Conservation (phyloP, 2,329 filamentous ascomycete species). For the Penicillium sp. region DNA sequence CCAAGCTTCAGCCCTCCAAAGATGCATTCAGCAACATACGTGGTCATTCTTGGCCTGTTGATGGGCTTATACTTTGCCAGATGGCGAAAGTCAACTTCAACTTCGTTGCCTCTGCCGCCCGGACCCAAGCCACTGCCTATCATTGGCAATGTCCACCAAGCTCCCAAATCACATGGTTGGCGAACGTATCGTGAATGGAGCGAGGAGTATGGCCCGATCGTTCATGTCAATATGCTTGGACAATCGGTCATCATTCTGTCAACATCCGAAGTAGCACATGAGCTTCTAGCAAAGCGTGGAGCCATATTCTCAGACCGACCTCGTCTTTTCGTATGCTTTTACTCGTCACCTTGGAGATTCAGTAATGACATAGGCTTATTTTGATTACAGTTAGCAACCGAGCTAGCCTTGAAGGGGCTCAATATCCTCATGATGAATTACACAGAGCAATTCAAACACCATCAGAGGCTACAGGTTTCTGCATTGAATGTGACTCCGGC, state of each 20-base stretch:
- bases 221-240: constrained; percentile 4
- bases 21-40: not conserved
- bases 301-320: constrained; percentile 1
- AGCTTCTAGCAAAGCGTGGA: constrained; percentile 1
- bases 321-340: constrained; percentile 4
- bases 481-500: constrained; percentile 40
- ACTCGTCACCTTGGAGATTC: not conserved
- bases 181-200: constrained; percentile 14
- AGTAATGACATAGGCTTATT: not conserved
- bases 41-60: not conserved
- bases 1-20: too few species aligned
- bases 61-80: not conserved
- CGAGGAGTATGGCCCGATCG: constrained; percentile 8
- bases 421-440: constrained; percentile 52
- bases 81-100: not conserved
- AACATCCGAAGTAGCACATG: constrained; percentile 3
- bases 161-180: constrained; percentile 21
- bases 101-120: constrained; percentile 14
- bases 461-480: constrained; percentile 47
- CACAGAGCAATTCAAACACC: constrained; percentile 49
- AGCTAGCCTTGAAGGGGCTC: constrained; percentile 30
- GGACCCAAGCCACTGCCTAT: constrained; percentile 22
- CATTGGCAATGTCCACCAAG: constrained; percentile 24
- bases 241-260: constrained; percentile 2
- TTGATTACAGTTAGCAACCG: constrained; percentile 5